Percentiles rank a stretch among this genome's conserved stretches.
Evolutionary conservation across 768 basidiomycete species (phyloP).

Genomic region (Trametes punicea): DNA sequence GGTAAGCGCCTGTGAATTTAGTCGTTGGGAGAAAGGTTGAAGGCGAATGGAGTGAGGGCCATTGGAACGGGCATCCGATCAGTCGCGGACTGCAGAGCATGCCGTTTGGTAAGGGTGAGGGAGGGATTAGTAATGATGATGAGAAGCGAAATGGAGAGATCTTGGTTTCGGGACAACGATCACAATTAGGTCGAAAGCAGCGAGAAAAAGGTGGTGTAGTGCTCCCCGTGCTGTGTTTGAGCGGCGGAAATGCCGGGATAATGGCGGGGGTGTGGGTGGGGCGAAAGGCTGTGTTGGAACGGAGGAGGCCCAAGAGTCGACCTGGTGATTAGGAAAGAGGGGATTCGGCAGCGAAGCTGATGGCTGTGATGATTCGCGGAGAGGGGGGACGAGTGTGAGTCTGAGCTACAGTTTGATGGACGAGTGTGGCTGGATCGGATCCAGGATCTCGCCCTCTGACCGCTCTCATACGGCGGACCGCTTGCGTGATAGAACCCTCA

Average conservation of each 20-base stretch:
- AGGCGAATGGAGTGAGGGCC: neutral
- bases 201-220: neutral
- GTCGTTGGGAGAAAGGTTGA: neutral
- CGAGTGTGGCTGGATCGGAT: neutral
- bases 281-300: constrained; percentile 10
- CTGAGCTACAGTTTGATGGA: constrained; percentile 7
- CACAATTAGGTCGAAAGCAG: constrained; percentile 19
- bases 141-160: constrained; percentile 5
- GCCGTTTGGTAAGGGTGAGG: constrained; percentile 13
- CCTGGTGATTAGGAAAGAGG: no score
- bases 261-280: constrained; percentile 8
- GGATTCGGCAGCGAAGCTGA: constrained; percentile 17
- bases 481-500: constrained; percentile 10
- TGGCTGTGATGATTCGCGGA: constrained; percentile 19
- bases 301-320: constrained; percentile 1
- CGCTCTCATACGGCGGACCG: constrained; percentile 15
- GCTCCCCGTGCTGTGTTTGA: neutral
- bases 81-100: constrained; percentile 13
- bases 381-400: constrained; percentile 1
- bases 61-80: constrained; percentile 14
- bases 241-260: neutral
- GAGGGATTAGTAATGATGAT: constrained; percentile 10
- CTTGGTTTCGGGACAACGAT: constrained; percentile 15
- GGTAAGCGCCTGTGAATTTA: neutral
- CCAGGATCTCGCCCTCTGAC: constrained; percentile 1